phyloP scores from a whole-genome alignment of 331 rosid genomes.

The Erythrophleum ivorense region DNA sequence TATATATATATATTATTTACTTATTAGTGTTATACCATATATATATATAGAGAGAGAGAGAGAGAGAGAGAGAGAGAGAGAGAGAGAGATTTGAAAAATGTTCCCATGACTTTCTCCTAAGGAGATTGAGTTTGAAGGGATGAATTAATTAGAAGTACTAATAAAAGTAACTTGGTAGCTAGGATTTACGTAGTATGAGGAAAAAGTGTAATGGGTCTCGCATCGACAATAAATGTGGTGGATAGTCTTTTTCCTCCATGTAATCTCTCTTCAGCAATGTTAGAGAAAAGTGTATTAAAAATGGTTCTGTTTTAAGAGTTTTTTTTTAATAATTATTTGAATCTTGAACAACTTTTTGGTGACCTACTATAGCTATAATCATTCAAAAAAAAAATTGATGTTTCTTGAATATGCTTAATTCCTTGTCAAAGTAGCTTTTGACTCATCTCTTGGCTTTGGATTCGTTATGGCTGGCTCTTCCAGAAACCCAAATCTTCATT shows the following conservation, averaged over 20 bases:
- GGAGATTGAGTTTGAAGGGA: constrained; percentile 63
- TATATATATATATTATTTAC: constrained; percentile 1
- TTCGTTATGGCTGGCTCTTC: constrained; percentile 33
- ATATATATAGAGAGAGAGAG: not conserved
- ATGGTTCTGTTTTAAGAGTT: not conserved
- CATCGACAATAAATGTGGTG: constrained; percentile 14
- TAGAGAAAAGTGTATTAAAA: constrained; percentile 18
- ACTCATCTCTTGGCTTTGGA: constrained; percentile 46
- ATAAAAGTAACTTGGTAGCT: constrained; percentile 35
- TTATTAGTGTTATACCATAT: not conserved
- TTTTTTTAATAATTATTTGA: constrained; percentile 37
- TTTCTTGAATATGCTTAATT: constrained; percentile 28
- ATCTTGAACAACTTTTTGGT: constrained; percentile 48
- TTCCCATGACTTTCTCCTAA: constrained; percentile 60
- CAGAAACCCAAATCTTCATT: not conserved
- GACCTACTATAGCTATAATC: constrained; percentile 44
- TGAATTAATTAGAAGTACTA: constrained; percentile 29
- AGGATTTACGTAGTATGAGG: constrained; percentile 21
- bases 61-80: too few species aligned
- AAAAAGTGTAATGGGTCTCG: constrained; percentile 22
- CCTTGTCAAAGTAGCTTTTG: constrained; percentile 63
- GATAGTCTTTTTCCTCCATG: constrained; percentile 42
- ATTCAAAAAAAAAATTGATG: constrained; percentile 37
- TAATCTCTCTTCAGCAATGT: constrained; percentile 41
- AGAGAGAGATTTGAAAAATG: constrained; percentile 13